Conservation (phyloP, 106 monocot genomes). For the Dendrobium chrysotoxum region DNA sequence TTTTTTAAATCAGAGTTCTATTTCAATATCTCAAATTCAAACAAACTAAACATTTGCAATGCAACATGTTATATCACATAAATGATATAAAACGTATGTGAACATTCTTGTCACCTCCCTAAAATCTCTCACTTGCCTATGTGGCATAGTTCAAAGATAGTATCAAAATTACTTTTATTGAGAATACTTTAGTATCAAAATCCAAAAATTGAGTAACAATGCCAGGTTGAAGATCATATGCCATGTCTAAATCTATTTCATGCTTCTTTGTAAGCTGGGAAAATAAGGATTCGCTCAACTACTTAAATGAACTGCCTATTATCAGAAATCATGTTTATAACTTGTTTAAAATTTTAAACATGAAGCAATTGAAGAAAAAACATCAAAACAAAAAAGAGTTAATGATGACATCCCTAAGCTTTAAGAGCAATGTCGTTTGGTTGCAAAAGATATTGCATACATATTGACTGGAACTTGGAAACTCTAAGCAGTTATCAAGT, state of each 20-base stretch:
- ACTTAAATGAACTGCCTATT: not conserved
- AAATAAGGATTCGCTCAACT: not conserved
- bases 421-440: not conserved
- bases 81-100: not conserved
- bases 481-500: not conserved
- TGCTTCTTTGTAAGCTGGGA: not conserved
- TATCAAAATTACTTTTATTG: not conserved
- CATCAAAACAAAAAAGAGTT: not conserved
- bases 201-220: not conserved
- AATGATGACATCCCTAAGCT: not conserved
- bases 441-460: not conserved
- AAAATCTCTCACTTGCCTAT: not conserved
- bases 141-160: not conserved
- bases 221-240: not conserved
- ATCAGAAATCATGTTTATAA: conserved; percentile 1
- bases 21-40: not conserved
- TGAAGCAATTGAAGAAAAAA: not conserved
- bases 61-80: not conserved
- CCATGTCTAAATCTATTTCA: not conserved
- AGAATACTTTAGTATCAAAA: not conserved
- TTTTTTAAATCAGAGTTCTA: not conserved
- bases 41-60: not conserved
- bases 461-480: not conserved
- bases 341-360: not conserved
- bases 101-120: not conserved